Base-by-base conservation (phyloP, 257 asterid species). In the Paraleonurus japonicus region DNA sequence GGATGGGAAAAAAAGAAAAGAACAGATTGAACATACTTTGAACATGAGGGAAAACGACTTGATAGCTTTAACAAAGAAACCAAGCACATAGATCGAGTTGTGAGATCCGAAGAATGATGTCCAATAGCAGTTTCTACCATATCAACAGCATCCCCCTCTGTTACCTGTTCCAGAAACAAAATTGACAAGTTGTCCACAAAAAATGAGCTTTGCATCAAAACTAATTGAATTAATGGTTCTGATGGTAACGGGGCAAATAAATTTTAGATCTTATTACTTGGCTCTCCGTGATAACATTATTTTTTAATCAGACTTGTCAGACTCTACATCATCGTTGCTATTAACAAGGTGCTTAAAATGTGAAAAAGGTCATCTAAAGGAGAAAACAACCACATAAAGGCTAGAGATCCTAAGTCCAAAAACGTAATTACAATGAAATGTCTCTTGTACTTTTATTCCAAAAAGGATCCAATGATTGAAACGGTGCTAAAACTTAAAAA, bases 91-190 rank as follows among this genome's bases (percentile, higher is more conserved):
- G 98, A 86, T 69, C 76, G 87, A 72, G 95, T 88, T 37, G 95
- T 85, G 67, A 90, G 84, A 82, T 89, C 95, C 1, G 82, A 79
- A 71, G 95, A 79, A 75, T 87, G 83, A 68, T 81, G 80, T 45
- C 81, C 85, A 70, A 85, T 73, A 64, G 92, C 89, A 48, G 81
- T 70, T 81, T 89, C 96, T 50, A 92, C 87, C 76, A 88, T 84
- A 84, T 88, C 92, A 83, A 92, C 95, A 3, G 95, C 89, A 78
- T 85, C 96, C 12, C 95, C 82, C 84, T 89, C 98, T 1, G 95
- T 86, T 24, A 92, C 96, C 98, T 92, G 93, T 69, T 84, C 75
- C 81, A 78, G 57, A 57, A 85, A 81, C 15, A 65, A 61, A 73
- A 69, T 67, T 58, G 59, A 58, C 61, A 75, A 63, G 55, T 51